Evolutionary conservation across 768 basidiomycete genomes (phyloP).

Genomic region (Udeniomyces megalosporus): DNA sequence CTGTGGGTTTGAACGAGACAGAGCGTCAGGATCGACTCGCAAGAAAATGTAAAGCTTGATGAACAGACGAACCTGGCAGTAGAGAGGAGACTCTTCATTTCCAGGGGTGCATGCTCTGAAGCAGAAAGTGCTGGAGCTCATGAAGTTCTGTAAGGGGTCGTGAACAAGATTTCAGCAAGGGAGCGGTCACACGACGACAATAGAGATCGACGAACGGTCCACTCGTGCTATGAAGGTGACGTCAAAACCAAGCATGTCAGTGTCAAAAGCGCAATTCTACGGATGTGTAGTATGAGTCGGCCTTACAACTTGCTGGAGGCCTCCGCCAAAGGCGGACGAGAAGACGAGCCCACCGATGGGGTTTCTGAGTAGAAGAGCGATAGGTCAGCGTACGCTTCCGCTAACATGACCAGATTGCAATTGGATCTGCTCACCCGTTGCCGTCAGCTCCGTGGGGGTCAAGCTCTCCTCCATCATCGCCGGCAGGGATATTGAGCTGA

Average conservation of each 20-base stretch:
- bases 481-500: conserved; percentile 46
- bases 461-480: conserved; percentile 49
- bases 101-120: too few relatives aligned
- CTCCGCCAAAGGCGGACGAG: conserved; percentile 8
- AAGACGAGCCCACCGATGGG: conserved; percentile 53
- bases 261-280: too few relatives aligned
- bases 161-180: too few relatives aligned
- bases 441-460: conserved; percentile 16
- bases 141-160: too few relatives aligned
- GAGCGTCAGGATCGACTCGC: conserved; percentile 25
- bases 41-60: background rate
- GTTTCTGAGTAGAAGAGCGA: too few relatives aligned
- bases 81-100: conserved; percentile 18
- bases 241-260: background rate
- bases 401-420: conserved; percentile 18
- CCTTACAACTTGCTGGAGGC: background rate
- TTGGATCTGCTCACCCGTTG: conserved; percentile 43
- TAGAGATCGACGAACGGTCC: too few relatives aligned
- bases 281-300: background rate
- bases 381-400: too few relatives aligned
- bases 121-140: conserved; percentile 25
- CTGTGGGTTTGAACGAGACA: conserved; percentile 29
- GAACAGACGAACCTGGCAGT: background rate
- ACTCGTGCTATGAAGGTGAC: conserved; percentile 38
- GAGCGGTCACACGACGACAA: too few relatives aligned